phyloP scores from a whole-genome alignment of 1,284 basidiomycete genomes.

The Schizopora paradoxa region DNA sequence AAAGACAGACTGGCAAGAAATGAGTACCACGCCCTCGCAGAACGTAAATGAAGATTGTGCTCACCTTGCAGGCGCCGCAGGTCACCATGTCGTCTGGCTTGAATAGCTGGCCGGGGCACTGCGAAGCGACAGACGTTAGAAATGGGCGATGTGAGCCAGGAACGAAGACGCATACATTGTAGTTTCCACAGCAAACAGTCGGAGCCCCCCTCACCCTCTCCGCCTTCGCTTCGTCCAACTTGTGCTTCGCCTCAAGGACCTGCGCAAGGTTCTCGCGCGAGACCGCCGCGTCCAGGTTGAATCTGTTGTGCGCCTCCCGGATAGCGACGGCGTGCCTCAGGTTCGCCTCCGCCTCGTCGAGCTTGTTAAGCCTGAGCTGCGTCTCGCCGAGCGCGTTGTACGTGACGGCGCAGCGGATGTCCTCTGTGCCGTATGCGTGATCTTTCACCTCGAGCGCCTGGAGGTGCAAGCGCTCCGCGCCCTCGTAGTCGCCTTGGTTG shows the following conservation, averaged over 20 bases:
- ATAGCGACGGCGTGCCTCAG: constrained; percentile 28
- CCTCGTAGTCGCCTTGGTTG: constrained; percentile 24
- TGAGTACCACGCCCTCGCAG: neutral
- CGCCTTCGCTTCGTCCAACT: constrained; percentile 26
- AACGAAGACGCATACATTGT: constrained; percentile 18
- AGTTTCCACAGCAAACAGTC: constrained; percentile 28
- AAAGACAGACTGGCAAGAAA: constrained; percentile 18
- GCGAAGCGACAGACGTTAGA: neutral
- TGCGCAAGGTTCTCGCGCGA: constrained; percentile 32
- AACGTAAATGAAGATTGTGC: constrained; percentile 3
- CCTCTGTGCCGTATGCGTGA: constrained; percentile 14
- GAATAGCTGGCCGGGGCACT: constrained; percentile 22
- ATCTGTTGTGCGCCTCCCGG: constrained; percentile 19
- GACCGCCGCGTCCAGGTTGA: constrained; percentile 28
- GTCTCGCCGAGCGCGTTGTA: constrained; percentile 32
- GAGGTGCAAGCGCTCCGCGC: constrained; percentile 27
- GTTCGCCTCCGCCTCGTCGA: constrained; percentile 31
- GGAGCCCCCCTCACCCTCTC: constrained; percentile 23
- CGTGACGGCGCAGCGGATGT: constrained; percentile 26
- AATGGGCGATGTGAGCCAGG: neutral
- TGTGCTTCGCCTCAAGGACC: constrained; percentile 30
- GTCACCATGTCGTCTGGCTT: constrained; percentile 17
- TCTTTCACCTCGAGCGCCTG: constrained; percentile 29
- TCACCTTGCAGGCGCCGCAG: constrained; percentile 20
- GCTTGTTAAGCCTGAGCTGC: constrained; percentile 27